These are phyloP conservation scores for Haplographium delicatum DNA, from an alignment of 495 filamentous ascomycete species.

Conservation along the genomic window DNA sequence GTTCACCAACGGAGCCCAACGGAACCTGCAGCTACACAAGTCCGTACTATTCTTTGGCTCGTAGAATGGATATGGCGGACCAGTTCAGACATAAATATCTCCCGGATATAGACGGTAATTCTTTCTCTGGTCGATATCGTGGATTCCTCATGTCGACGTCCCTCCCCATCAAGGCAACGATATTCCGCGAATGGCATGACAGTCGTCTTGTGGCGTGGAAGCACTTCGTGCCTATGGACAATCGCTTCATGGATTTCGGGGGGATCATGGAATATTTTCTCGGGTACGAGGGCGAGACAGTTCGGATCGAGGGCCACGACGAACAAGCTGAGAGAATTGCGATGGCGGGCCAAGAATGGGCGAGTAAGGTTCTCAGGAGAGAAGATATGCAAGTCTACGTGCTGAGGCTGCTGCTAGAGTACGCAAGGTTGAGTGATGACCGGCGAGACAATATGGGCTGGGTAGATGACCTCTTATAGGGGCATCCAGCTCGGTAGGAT, in stretches of 20 bases:
- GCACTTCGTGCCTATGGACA: slow-evolving; percentile 84
- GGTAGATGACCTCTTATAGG: slow-evolving; percentile 41
- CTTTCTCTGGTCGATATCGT: slow-evolving; percentile 65
- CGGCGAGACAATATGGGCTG: slow-evolving; percentile 61
- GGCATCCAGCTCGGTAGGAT: no score
- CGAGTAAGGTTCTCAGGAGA: slow-evolving; percentile 57
- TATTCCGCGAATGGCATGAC: slow-evolving; percentile 76
- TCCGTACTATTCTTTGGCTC: slow-evolving; percentile 35
- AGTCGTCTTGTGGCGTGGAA: slow-evolving; percentile 62
- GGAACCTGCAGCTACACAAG: slow-evolving; percentile 45
- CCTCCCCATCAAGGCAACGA: slow-evolving; percentile 64
- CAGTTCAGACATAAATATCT: slow-evolving; percentile 36
- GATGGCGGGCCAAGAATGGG: slow-evolving; percentile 58
- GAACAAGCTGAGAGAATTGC: slow-evolving; percentile 57
- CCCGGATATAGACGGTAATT: slow-evolving; percentile 68
- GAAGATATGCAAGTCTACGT: slow-evolving; percentile 74
- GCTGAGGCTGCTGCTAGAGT: slow-evolving; percentile 64
- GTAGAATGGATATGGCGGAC: slow-evolving; percentile 33
- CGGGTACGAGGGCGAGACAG: slow-evolving; percentile 40
- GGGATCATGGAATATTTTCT: slow-evolving; percentile 77
- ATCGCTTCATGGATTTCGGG: slow-evolving; percentile 68
- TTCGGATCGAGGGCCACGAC: slow-evolving; percentile 44
- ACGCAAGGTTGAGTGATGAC: slow-evolving; percentile 61
- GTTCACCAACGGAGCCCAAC: slow-evolving; percentile 26
- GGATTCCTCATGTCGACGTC: slow-evolving; percentile 61